Evolutionary conservation across 2,329 filamentous ascomycete genomes (phyloP).

Genomic region (Cytospora leucostoma): DNA sequence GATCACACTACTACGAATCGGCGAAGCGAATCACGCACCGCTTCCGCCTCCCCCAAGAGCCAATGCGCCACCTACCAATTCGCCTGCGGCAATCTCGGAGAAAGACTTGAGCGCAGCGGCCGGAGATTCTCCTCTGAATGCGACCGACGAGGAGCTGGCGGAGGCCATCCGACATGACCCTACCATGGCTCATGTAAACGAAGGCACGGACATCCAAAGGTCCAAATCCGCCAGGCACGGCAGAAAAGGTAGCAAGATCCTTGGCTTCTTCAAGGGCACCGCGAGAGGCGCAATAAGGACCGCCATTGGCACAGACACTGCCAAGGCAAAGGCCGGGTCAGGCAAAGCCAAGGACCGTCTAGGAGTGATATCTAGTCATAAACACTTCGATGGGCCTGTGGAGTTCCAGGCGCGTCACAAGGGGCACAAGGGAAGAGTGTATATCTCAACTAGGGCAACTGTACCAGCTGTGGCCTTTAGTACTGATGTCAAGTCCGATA

Average conservation of each 20-base stretch:
- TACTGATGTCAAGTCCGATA: constrained; percentile 49
- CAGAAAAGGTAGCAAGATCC: constrained; percentile 47
- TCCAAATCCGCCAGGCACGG: constrained; percentile 43
- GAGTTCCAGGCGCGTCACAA: constrained; percentile 74
- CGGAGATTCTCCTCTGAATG: constrained; percentile 54
- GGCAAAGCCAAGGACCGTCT: constrained; percentile 68
- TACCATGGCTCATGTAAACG: constrained; percentile 38
- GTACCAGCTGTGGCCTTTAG: constrained; percentile 70
- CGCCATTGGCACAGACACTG: constrained; percentile 68
- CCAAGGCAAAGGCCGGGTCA: constrained; percentile 65
- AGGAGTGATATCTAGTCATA: constrained; percentile 62
- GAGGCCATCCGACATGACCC: constrained; percentile 56
- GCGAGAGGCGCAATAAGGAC: constrained; percentile 74
- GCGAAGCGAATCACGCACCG: constrained; percentile 78
- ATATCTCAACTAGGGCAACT: constrained; percentile 67
- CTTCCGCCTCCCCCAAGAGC: constrained; percentile 60
- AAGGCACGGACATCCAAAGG: constrained; percentile 50
- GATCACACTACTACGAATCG: constrained; percentile 77
- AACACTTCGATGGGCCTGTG: constrained; percentile 63
- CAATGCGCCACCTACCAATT: constrained; percentile 39
- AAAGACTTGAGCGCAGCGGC: constrained; percentile 52
- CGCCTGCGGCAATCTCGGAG: constrained; percentile 44
- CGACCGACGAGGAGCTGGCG: constrained; percentile 65
- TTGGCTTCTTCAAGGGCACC: constrained; percentile 68
- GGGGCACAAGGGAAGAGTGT: constrained; percentile 71